These are phyloP conservation scores for Pseudonitzschia pungens DNA, from an alignment of 108 stramenopile genomes.

Conservation along the genomic window DNA sequence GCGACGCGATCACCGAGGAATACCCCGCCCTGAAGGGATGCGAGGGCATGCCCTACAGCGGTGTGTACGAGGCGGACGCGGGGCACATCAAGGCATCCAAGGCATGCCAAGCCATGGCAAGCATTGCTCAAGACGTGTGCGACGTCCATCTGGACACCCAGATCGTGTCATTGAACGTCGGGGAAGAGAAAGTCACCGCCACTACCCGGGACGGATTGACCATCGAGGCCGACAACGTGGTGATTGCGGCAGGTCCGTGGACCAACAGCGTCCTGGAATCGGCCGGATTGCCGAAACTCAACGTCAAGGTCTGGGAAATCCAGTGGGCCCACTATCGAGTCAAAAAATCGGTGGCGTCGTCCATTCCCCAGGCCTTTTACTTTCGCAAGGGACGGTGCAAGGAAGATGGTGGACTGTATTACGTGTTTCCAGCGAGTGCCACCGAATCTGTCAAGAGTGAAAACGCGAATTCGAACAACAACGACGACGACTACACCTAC, in stretches of 20 bases:
- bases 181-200: slow-evolving; percentile 20
- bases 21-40: slow-evolving; percentile 37
- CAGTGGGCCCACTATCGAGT: slow-evolving; percentile 51
- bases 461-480: neutral
- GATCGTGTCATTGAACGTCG: slow-evolving; percentile 27
- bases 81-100: slow-evolving; percentile 44
- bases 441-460: slow-evolving; percentile 30
- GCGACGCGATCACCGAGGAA: slow-evolving; percentile 31
- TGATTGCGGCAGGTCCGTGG: slow-evolving; percentile 41
- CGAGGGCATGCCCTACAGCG: slow-evolving; percentile 41
- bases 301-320: slow-evolving; percentile 42
- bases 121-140: slow-evolving; percentile 33
- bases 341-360: slow-evolving; percentile 17
- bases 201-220: slow-evolving; percentile 35
- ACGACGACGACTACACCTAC: slow-evolving; percentile 30
- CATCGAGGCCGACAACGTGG: slow-evolving; percentile 31
- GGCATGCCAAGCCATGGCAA: slow-evolving; percentile 43
- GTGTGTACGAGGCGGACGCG: slow-evolving; percentile 46
- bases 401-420: slow-evolving; percentile 42
- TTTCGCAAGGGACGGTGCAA: slow-evolving; percentile 33
- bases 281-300: slow-evolving; percentile 23
- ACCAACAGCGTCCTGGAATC: slow-evolving; percentile 36
- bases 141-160: slow-evolving; percentile 37
- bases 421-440: slow-evolving; percentile 42
- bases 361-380: slow-evolving; percentile 46